phyloP scores from a whole-genome alignment of 768 basidiomycete species.

The Mycena pura region DNA sequence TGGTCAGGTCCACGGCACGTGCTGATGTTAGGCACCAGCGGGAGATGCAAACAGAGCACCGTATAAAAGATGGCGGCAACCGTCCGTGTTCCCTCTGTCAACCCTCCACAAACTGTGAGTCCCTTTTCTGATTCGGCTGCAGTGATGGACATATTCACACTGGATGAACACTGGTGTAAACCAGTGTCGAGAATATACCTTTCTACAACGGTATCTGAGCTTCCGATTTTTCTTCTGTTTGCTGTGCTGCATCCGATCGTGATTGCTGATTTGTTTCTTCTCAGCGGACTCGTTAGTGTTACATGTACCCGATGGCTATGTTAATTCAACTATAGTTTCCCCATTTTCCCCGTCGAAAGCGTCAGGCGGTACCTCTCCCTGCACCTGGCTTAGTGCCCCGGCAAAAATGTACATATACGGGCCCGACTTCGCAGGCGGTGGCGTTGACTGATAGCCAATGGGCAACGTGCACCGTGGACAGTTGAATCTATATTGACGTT shows the following conservation, averaged over 20 bases:
- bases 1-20: background rate
- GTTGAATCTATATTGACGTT: slow-evolving; percentile 75
- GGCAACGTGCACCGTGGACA: slow-evolving; percentile 73
- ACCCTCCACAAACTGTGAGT: slow-evolving; percentile 32
- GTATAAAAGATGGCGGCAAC: slow-evolving; percentile 3
- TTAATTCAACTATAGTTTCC: slow-evolving; percentile 10
- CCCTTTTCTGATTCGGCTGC: slow-evolving; percentile 1
- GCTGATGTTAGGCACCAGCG: background rate
- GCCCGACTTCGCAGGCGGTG: slow-evolving; percentile 77
- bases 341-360: slow-evolving; percentile 74
- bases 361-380: slow-evolving; percentile 85
- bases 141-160: slow-evolving; percentile 74
- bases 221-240: slow-evolving; percentile 24
- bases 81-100: background rate
- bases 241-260: background rate
- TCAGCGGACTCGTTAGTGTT: background rate
- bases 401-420: slow-evolving; percentile 82
- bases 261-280: slow-evolving; percentile 20
- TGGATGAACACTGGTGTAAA: slow-evolving; percentile 65
- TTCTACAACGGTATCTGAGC: slow-evolving; percentile 91
- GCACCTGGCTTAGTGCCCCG: slow-evolving; percentile 86
- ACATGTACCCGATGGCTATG: slow-evolving; percentile 1
- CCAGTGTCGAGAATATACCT: slow-evolving; percentile 55
- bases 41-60: background rate
- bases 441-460: slow-evolving; percentile 79